Evolutionary conservation across 495 filamentous ascomycete genomes (phyloP), one percentile per base, ranked within the genome.

Genomic region (Aspergillus nanangensis): DNA sequence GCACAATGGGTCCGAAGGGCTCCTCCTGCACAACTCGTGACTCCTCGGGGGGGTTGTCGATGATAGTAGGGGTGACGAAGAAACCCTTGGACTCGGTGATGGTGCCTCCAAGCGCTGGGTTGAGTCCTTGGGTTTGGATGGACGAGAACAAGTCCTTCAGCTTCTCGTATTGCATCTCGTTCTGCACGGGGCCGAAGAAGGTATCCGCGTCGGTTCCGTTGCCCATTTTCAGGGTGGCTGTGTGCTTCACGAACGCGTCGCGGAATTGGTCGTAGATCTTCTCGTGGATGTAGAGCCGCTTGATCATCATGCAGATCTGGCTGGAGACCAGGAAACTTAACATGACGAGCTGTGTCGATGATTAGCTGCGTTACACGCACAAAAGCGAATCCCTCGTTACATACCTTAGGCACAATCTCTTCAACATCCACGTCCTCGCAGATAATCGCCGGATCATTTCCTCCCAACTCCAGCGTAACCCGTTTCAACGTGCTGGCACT

Each of bases 271-370:
- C 71, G 66, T 84, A 86, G 51, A 85, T 79, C 17, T 58, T 62
- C 53, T 84, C 74, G 65, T 87, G 82, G 31, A 87, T 74, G 57
- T 84, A 85, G 50, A 87, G 66, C 5, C 83, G 73, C 63, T 85
- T 86, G 14, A 74, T 71, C 19, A 70, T 72, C 32, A 80, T 69
- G 62, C 79, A 81, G 25, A 80, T 60, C 38, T 68, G 62, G 36
- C 49, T 47, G 18, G 50, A 71, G 62, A 81, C 77, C 52, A 80
- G 74, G 56, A 84, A 80, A 11, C 68, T 69, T 44, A 75, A 70
- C 45, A 65, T 2, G 5, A 1, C 14, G 15, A 80, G n/a, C n/a
- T n/a, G n/a, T n/a, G n/a, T n/a, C n/a, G n/a, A n/a, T n/a, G n/a
- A n/a, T n/a, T n/a, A n/a, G n/a, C n/a, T n/a, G n/a, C n/a, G n/a